Percentiles rank a stretch among this genome's conserved stretches.
Conservation (phyloP, 2,329 filamentous ascomycete species). For the Colletotrichum neosansevieriae region DNA sequence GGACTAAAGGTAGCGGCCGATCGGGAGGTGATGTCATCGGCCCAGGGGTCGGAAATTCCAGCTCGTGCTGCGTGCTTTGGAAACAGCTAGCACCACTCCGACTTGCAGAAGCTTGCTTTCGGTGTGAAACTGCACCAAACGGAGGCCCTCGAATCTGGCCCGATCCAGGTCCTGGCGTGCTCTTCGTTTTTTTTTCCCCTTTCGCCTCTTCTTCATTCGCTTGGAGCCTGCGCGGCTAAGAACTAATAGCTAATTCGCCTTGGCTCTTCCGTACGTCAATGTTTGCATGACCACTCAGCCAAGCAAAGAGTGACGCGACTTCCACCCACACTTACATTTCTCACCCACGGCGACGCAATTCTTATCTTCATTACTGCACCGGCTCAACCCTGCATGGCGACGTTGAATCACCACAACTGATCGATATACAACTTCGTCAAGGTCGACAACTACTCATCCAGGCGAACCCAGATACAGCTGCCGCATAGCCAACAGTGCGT, state of each 20-base stretch:
- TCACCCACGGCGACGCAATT: conserved; percentile 1
- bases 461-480: not conserved
- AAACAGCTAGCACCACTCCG: conserved; percentile 20
- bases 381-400: not conserved
- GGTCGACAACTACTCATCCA: not conserved
- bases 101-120: conserved; percentile 34
- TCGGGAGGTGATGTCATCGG: conserved; percentile 36
- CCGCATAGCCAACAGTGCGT: not conserved
- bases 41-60: conserved; percentile 27
- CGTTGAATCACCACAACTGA: not conserved
- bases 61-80: conserved; percentile 28
- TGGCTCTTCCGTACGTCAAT: conserved; percentile 25
- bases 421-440: not conserved
- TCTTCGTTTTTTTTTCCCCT: not conserved
- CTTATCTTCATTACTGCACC: not conserved
- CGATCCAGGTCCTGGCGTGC: not conserved
- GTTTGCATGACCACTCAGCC: conserved; percentile 23
- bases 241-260: not conserved
- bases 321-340: not conserved
- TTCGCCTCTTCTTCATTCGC: conserved; percentile 5
- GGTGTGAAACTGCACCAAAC: conserved; percentile 33
- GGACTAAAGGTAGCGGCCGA: conserved; percentile 1
- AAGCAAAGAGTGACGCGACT: conserved; percentile 37
- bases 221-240: not conserved
- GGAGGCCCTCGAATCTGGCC: not conserved